Evolutionary conservation across 1,284 basidiomycete genomes (phyloP), one percentile per base, ranked within the genome.

Genomic region (Ganoderma lucidum): DNA sequence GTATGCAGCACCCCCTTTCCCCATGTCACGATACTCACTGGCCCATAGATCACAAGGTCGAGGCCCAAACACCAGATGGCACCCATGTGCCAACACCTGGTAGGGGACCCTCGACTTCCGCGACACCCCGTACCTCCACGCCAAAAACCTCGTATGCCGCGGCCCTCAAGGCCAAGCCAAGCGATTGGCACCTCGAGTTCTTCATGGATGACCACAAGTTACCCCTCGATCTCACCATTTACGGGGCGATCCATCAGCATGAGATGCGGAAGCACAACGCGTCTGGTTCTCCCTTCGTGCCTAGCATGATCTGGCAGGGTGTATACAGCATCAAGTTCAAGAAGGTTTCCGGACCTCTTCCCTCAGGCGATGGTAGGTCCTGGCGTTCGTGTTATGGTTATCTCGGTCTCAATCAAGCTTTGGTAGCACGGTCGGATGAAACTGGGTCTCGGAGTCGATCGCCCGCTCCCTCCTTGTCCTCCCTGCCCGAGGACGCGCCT

Each of bases 101-200:
- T 75, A 66, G 79, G 78, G 23, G 79, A 30, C 80, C 80, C 28
- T 65, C 77, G 39, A 73, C 80, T 14, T 79, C 83, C 0, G 76
- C 80, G 3, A 77, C 81, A 56, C 84, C 75, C 64, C 78, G 78
- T 63, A 81, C 87, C 0, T 81, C 85, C 14, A 80, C 85, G 4
- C 83, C 84, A 30, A 86, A 86, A 74, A 83, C 87, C 0, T 98
- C 97, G 1, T 99, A 99, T 79, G 96, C 98, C 23, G 92, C 96
- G 1, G 97, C 96, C 4, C 85, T 98, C 71, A 98, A 97, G 82
- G 85, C 95, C 1, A 94, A 95, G 77, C 95, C 96, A 0, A 89
- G 88, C 30, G 97, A 99, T 77, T 99, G 96, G 96, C 97, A 99
- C 79, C 88, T 99, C 61, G 94, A 97, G 79, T 99, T 99, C 80